These are phyloP conservation scores for Themeda triandra DNA, from an alignment of 176 grass and related monocot species.

Conservation along the genomic window DNA sequence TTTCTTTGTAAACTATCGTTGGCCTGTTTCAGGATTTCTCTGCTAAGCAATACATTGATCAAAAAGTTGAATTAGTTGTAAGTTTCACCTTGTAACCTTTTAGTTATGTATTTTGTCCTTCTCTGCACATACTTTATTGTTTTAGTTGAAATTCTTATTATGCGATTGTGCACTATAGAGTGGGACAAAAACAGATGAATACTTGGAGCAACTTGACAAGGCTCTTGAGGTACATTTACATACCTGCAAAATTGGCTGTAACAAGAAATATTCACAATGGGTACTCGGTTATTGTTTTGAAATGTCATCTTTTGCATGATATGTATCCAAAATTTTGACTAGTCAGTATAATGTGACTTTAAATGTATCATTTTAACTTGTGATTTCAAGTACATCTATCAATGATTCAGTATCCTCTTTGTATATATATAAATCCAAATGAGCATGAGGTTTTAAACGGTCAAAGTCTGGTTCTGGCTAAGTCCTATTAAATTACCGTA, in stretches of 20 bases:
- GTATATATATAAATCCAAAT: constrained; percentile 4
- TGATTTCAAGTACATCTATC: not conserved
- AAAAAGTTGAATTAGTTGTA: constrained; percentile 84
- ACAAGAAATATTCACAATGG: not conserved
- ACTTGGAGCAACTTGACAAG: constrained; percentile 81
- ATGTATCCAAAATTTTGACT: not conserved
- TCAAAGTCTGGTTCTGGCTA: not conserved
- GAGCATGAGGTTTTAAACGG: not conserved
- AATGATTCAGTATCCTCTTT: not conserved
- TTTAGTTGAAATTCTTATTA: constrained; percentile 13
- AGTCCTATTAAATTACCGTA: not conserved
- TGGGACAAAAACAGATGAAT: constrained; percentile 75
- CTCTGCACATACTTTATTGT: not conserved
- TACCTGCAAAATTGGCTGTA: not conserved
- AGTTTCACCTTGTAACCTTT: constrained; percentile 15
- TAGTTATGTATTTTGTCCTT: not conserved
- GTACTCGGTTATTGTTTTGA: not conserved
- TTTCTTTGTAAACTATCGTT: constrained; percentile 11
- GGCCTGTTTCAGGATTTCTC: constrained; percentile 56
- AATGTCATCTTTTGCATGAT: not conserved
- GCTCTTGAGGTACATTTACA: constrained; percentile 65
- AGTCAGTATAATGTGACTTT: not conserved
- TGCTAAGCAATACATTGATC: constrained; percentile 73
- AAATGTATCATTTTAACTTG: not conserved
- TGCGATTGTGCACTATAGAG: constrained; percentile 49